These are phyloP conservation scores for Metarhizium robertsii DNA, from an alignment of 2,329 filamentous ascomycete genomes.

Conservation along the genomic window DNA sequence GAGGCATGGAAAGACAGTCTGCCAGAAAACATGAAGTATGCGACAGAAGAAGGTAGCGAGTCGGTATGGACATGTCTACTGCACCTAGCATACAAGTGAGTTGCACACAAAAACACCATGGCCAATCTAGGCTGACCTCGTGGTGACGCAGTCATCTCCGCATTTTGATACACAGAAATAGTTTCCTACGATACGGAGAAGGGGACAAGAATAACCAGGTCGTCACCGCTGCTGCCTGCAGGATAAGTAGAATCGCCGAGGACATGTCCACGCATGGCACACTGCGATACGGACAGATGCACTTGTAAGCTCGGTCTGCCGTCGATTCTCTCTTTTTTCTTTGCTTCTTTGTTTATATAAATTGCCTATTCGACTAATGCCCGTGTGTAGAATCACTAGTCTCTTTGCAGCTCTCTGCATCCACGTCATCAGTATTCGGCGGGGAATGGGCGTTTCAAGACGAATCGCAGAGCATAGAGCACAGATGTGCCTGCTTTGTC, in stretches of 20 bases:
- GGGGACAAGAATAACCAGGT: slow-evolving; percentile 18
- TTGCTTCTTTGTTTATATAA: neutral
- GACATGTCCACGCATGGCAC: slow-evolving; percentile 26
- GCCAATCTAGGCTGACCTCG: neutral
- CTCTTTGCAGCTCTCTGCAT: slow-evolving; percentile 29
- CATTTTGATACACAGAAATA: slow-evolving; percentile 26
- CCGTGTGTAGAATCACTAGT: slow-evolving; percentile 22
- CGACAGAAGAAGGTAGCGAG: slow-evolving; percentile 21
- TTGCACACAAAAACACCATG: neutral
- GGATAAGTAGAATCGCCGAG: slow-evolving; percentile 27
- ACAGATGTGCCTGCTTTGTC: slow-evolving; percentile 26
- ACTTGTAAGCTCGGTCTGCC: slow-evolving; percentile 17
- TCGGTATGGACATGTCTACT: slow-evolving; percentile 27
- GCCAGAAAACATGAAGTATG: slow-evolving; percentile 19
- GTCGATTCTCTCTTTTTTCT: neutral
- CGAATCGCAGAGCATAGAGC: slow-evolving; percentile 27
- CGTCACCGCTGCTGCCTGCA: slow-evolving; percentile 22
- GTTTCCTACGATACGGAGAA: slow-evolving; percentile 19
- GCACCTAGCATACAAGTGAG: slow-evolving; percentile 28
- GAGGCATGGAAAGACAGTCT: slow-evolving; percentile 26
- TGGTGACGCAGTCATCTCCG: slow-evolving; percentile 19
- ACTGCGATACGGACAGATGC: slow-evolving; percentile 28
- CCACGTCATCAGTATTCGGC: slow-evolving; percentile 25
- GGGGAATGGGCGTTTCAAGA: slow-evolving; percentile 21
- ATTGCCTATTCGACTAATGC: neutral